A percentile compares a stretch with the other conserved stretches of the same genome.
Conservation (phyloP, 2,329 filamentous ascomycete species). For the Xylaria sp. region DNA sequence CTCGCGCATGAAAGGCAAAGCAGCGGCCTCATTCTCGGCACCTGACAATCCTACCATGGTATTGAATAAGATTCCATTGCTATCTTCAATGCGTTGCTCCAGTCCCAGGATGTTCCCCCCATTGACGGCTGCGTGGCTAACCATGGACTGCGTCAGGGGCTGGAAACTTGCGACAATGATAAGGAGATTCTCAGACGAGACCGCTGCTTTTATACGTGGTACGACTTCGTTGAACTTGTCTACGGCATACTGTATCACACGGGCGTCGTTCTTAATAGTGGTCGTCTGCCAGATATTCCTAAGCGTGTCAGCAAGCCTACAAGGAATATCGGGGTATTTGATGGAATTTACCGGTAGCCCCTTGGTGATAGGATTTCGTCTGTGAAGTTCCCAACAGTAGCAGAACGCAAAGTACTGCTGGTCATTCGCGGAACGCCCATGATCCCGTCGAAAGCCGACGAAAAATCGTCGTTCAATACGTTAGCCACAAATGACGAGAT, state of each 20-base stretch:
- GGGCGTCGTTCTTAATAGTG: conserved; percentile 44
- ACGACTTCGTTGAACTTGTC: conserved; percentile 46
- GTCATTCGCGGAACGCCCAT: conserved; percentile 1
- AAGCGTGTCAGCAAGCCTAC: conserved; percentile 27
- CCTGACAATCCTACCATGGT: conserved; percentile 53
- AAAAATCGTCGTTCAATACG: conserved; percentile 15
- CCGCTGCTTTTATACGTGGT: conserved; percentile 43
- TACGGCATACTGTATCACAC: conserved; percentile 48
- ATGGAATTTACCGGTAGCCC: conserved; percentile 37
- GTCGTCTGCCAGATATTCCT: conserved; percentile 50
- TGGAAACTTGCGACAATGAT: conserved; percentile 48
- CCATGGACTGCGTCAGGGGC: conserved; percentile 47
- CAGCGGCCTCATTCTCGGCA: conserved; percentile 48
- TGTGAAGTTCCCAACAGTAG: conserved; percentile 16
- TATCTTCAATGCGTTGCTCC: conserved; percentile 49
- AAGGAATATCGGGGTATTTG: neutral
- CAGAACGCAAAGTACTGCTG: conserved; percentile 13
- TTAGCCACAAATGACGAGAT: conserved; percentile 16
- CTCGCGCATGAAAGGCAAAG: conserved; percentile 45
- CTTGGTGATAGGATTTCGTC: conserved; percentile 19
- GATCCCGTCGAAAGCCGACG: conserved; percentile 11
- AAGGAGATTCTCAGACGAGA: conserved; percentile 41
- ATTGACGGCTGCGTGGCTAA: conserved; percentile 37
- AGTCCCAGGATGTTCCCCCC: conserved; percentile 51
- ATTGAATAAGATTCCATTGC: conserved; percentile 52